Conservation (phyloP, 306 rosid genomes). For the Prunus kanzakura region DNA sequence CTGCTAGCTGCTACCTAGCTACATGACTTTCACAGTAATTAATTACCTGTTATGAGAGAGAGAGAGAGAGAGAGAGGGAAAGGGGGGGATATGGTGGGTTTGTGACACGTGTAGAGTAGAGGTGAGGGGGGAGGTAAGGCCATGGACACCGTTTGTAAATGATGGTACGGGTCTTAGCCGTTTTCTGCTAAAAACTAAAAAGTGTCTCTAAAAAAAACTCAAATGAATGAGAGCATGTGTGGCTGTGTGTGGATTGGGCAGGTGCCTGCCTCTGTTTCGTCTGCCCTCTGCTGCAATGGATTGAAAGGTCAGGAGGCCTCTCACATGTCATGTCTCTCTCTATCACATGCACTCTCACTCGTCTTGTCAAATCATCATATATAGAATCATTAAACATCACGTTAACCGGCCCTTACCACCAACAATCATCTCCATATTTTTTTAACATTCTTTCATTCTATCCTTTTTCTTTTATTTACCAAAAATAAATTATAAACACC, state of each 20-base stretch:
- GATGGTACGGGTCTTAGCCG: constrained; percentile 33
- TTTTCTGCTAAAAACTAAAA: constrained; percentile 20
- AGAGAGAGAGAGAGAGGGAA: not conserved
- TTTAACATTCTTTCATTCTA: too few species aligned
- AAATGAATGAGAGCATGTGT: not conserved
- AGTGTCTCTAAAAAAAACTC: not conserved
- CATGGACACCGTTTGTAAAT: constrained; percentile 11
- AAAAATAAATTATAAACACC: too few species aligned
- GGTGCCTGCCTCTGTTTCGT: not conserved
- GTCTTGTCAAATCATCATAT: constrained; percentile 55
- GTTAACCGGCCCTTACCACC: not conserved
- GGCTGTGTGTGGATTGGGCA: not conserved
- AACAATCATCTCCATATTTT: too few species aligned
- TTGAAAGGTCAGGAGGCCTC: constrained; percentile 37
- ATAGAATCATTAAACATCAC: constrained; percentile 22
- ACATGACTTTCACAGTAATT: not conserved
- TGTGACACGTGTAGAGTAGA: constrained; percentile 21
- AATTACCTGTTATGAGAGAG: not conserved
- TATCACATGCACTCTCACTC: constrained; percentile 41
- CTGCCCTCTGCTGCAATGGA: not conserved
- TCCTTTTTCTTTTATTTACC: too few species aligned
- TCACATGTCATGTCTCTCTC: constrained; percentile 45
- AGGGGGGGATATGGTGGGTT: not conserved
- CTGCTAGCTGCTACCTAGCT: not conserved
- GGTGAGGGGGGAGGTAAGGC: not conserved